phyloP scores from a whole-genome alignment of 495 filamentous ascomycete species.

The Penicillium daleae region DNA sequence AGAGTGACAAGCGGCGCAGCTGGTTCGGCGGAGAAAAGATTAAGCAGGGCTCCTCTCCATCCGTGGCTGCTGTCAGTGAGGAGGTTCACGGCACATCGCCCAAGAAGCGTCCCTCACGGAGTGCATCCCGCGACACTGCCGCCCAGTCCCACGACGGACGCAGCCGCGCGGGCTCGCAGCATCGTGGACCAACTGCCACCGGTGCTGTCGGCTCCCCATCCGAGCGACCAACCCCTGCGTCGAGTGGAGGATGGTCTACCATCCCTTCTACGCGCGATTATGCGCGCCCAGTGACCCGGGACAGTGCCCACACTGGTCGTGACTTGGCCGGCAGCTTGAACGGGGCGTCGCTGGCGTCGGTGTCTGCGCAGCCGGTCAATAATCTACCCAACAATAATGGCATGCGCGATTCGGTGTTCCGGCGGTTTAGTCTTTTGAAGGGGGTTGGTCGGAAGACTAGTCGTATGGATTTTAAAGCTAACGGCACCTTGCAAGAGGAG shows the following conservation, averaged over 20 bases:
- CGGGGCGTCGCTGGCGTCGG: conserved; percentile 6
- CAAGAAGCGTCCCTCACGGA: conserved; percentile 38
- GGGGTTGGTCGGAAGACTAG: conserved; percentile 50
- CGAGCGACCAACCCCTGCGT: conserved; percentile 27
- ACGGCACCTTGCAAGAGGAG: conserved; percentile 43
- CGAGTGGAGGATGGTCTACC: conserved; percentile 45
- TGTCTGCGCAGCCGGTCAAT: neutral
- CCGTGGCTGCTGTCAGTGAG: conserved; percentile 31
- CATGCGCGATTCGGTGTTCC: conserved; percentile 51
- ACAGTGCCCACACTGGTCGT: conserved; percentile 30
- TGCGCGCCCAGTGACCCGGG: conserved; percentile 40
- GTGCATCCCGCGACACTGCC: conserved; percentile 34
- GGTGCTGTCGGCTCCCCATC: conserved; percentile 21
- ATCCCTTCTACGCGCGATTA: conserved; percentile 45
- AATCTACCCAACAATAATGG: conserved; percentile 15
- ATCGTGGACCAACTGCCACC: conserved; percentile 26
- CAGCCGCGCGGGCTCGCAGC: conserved; percentile 39
- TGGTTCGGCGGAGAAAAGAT: conserved; percentile 43
- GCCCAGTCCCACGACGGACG: conserved; percentile 41
- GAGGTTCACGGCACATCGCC: conserved; percentile 27
- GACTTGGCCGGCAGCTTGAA: conserved; percentile 17
- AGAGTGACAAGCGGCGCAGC: conserved; percentile 45
- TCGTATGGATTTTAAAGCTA: conserved; percentile 46
- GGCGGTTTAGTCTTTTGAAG: conserved; percentile 51
- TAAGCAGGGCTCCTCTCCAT: conserved; percentile 44